A percentile compares a stretch with the other conserved stretches of the same genome.
Evolutionary conservation across 129 eudicot genomes (phyloP).

Genomic region (Arctium minus): DNA sequence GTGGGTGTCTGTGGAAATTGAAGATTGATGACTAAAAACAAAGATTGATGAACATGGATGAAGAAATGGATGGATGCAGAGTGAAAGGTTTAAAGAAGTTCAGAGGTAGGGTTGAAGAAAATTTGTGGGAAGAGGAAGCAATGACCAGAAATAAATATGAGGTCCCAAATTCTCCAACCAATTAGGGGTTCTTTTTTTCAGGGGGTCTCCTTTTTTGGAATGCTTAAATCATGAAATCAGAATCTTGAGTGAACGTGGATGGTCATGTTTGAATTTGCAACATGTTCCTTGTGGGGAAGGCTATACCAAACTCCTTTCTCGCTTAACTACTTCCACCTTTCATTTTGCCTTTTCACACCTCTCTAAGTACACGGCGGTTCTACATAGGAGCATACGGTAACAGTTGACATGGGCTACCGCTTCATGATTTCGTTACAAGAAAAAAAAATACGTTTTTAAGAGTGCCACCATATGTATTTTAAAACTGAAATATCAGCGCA

Average conservation of each 20-base stretch:
- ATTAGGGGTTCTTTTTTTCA: neutral
- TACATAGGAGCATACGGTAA: too few species aligned
- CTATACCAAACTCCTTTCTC: conserved; percentile 8
- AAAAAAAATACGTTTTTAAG: too few species aligned
- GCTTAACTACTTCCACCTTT: conserved; percentile 21
- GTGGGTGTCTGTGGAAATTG: conserved; percentile 35
- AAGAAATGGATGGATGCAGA: conserved; percentile 42
- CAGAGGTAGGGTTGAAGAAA: conserved; percentile 10
- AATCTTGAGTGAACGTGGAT: conserved; percentile 24
- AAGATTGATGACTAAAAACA: conserved; percentile 18
- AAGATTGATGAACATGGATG: conserved; percentile 44
- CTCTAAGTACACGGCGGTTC: neutral
- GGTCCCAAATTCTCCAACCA: conserved; percentile 46
- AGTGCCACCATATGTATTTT: neutral
- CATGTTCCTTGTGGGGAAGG: conserved; percentile 38
- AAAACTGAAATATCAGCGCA: neutral
- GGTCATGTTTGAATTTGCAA: conserved; percentile 21
- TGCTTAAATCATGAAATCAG: conserved; percentile 22
- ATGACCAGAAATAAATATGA: conserved; percentile 52
- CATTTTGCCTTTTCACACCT: neutral
- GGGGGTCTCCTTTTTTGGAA: neutral
- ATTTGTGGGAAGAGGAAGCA: conserved; percentile 19
- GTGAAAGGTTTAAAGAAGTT: conserved; percentile 7
- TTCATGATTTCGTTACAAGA: neutral
- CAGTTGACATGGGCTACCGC: neutral